Evolutionary conservation across 2,329 filamentous ascomycete species (phyloP).

Genomic region (Aaosphaeria arxii): DNA sequence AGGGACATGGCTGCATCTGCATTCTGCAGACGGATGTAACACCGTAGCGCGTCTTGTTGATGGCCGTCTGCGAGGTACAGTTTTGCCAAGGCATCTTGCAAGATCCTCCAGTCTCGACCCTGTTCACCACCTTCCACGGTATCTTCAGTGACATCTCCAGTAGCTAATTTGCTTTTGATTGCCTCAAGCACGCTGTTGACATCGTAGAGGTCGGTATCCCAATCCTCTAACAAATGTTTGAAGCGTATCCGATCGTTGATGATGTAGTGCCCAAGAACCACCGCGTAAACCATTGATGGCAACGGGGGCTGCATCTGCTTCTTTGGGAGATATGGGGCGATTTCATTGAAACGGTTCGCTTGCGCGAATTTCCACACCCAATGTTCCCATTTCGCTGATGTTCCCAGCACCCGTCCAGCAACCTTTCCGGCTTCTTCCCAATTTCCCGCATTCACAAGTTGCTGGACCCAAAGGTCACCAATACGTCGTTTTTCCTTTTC

Average conservation of each 20-base stretch:
- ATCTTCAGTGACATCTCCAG: slow-evolving; percentile 70
- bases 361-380: slow-evolving; percentile 93
- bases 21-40: slow-evolving; percentile 88
- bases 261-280: slow-evolving; percentile 86
- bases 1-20: slow-evolving; percentile 84
- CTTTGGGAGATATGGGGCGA: slow-evolving; percentile 77
- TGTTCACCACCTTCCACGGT: slow-evolving; percentile 70
- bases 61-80: slow-evolving; percentile 80
- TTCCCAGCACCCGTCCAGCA: slow-evolving; percentile 78
- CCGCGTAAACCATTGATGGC: slow-evolving; percentile 79
- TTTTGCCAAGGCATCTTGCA: slow-evolving; percentile 83
- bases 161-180: slow-evolving; percentile 78
- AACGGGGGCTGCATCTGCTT: slow-evolving; percentile 75
- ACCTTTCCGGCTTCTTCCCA: slow-evolving; percentile 78
- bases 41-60: slow-evolving; percentile 78
- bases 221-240: slow-evolving; percentile 74
- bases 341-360: slow-evolving; percentile 83
- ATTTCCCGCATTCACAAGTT: slow-evolving; percentile 70
- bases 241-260: slow-evolving; percentile 72
- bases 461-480: slow-evolving; percentile 89
- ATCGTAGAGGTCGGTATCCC: slow-evolving; percentile 83
- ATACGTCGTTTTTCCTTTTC: slow-evolving; percentile 88
- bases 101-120: slow-evolving; percentile 80
- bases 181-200: slow-evolving; percentile 71
- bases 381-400: slow-evolving; percentile 83